Percentiles rank a stretch among this genome's conserved stretches.
Conservation (phyloP, 108 stramenopile genomes). For the Nannochloropsis granulata region DNA sequence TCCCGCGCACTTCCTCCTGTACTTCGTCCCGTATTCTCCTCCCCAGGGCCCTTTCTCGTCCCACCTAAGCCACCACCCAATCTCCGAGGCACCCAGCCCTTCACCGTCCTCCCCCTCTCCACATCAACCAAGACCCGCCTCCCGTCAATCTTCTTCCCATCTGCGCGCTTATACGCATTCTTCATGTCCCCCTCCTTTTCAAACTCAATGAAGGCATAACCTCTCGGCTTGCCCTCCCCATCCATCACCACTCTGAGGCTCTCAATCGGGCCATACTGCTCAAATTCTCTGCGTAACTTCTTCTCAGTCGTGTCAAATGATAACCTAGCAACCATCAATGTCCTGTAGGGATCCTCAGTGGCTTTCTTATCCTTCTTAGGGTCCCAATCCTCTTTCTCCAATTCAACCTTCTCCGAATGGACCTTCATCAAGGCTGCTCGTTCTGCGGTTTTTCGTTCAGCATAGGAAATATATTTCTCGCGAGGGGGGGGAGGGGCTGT, state of each 20-base stretch:
- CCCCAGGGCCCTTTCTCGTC: constrained; percentile 5
- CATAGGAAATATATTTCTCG: constrained; percentile 9
- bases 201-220: constrained; percentile 87
- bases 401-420: constrained; percentile 18
- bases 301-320: constrained; percentile 90
- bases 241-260: constrained; percentile 58
- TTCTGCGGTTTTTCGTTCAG: constrained; percentile 21
- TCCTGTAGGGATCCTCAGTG: constrained; percentile 58
- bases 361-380: constrained; percentile 31
- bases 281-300: constrained; percentile 77
- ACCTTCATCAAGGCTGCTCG: constrained; percentile 6
- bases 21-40: not conserved
- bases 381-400: constrained; percentile 17
- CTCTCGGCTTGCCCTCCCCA: constrained; percentile 30
- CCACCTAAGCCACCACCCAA: constrained; percentile 79
- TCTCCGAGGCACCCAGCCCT: constrained; percentile 67
- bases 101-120: constrained; percentile 91
- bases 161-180: constrained; percentile 64
- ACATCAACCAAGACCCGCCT: constrained; percentile 77
- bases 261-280: constrained; percentile 70
- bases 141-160: constrained; percentile 81
- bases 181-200: constrained; percentile 50
- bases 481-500: constrained; percentile 15
- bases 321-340: constrained; percentile 78
- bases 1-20: not conserved